A percentile compares a stretch with the other conserved stretches of the same genome.
These are phyloP conservation scores for Neurospora sp. DNA, from an alignment of 495 filamentous ascomycete species.

Conservation along the genomic window DNA sequence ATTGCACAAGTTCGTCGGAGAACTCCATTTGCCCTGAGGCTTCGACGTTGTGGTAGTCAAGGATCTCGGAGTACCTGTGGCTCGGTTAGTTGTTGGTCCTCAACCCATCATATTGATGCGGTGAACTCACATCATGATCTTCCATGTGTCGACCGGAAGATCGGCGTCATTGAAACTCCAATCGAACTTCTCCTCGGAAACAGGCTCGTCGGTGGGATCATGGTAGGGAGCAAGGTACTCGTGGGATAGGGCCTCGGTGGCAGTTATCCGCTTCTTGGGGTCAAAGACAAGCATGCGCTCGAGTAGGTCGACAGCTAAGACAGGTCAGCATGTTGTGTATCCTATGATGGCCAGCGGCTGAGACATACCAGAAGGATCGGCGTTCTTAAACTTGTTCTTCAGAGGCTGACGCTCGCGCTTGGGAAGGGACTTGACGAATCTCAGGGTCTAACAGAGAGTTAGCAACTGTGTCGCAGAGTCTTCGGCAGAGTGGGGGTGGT, in stretches of 20 bases:
- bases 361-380: constrained; percentile 70
- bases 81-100: background rate
- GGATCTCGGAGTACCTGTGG: constrained; percentile 92
- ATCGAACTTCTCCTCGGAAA: constrained; percentile 95
- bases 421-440: constrained; percentile 97
- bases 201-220: constrained; percentile 91
- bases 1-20: constrained; percentile 27
- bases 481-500: background rate
- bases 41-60: constrained; percentile 97
- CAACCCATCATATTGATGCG: background rate
- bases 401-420: constrained; percentile 87
- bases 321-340: constrained; percentile 2
- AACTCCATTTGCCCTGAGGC: constrained; percentile 29
- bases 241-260: constrained; percentile 74
- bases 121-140: constrained; percentile 91
- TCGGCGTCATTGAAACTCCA: constrained; percentile 99
- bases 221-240: constrained; percentile 95
- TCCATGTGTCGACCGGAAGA: constrained; percentile 98
- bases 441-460: constrained; percentile 56
- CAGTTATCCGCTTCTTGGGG: constrained; percentile 81
- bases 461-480: background rate
- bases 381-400: constrained; percentile 89
- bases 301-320: constrained; percentile 80
- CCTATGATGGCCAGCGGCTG: background rate
- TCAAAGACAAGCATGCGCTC: constrained; percentile 98